Conservation (phyloP, 257 asterid genomes). For the Gynochthodes officinalis region DNA sequence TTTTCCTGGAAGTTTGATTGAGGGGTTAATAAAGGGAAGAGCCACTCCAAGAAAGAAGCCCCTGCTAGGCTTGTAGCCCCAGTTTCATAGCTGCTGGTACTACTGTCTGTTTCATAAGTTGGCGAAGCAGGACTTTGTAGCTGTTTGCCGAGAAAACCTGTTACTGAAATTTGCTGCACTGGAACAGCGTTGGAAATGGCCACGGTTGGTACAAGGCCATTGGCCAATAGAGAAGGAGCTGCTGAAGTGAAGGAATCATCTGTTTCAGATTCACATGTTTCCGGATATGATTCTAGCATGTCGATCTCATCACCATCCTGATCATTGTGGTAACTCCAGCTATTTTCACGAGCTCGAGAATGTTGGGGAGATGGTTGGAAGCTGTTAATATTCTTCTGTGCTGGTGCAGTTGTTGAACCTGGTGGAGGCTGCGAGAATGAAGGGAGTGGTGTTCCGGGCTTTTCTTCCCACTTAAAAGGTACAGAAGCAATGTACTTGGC, state of each 20-base stretch:
- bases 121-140: slow-evolving; percentile 48
- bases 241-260: slow-evolving; percentile 56
- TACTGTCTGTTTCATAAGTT: slow-evolving; percentile 48
- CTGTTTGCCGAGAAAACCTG: slow-evolving; percentile 17
- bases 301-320: slow-evolving; percentile 15
- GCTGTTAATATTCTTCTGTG: slow-evolving; percentile 18
- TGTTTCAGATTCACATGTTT: slow-evolving; percentile 35
- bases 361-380: slow-evolving; percentile 24
- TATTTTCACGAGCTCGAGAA: slow-evolving; percentile 25
- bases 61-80: slow-evolving; percentile 58
- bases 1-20: slow-evolving; percentile 29
- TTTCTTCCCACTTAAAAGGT: slow-evolving; percentile 90
- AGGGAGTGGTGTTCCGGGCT: slow-evolving; percentile 77
- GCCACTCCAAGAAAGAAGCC: slow-evolving; percentile 78
- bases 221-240: slow-evolving; percentile 54
- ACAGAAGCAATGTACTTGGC: slow-evolving; percentile 61
- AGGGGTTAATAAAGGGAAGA: slow-evolving; percentile 61
- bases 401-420: slow-evolving; percentile 7
- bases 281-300: slow-evolving; percentile 43
- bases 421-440: slow-evolving; percentile 22
- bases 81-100: slow-evolving; percentile 47
- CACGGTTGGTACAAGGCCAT: slow-evolving; percentile 39
- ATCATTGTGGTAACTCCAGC: slow-evolving; percentile 13
- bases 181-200: slow-evolving; percentile 44
- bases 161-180: slow-evolving; percentile 28